Percentiles rank a stretch among this genome's conserved stretches.
Conservation (phyloP, 2,329 filamentous ascomycete species). For the Exophiala bonariae region DNA sequence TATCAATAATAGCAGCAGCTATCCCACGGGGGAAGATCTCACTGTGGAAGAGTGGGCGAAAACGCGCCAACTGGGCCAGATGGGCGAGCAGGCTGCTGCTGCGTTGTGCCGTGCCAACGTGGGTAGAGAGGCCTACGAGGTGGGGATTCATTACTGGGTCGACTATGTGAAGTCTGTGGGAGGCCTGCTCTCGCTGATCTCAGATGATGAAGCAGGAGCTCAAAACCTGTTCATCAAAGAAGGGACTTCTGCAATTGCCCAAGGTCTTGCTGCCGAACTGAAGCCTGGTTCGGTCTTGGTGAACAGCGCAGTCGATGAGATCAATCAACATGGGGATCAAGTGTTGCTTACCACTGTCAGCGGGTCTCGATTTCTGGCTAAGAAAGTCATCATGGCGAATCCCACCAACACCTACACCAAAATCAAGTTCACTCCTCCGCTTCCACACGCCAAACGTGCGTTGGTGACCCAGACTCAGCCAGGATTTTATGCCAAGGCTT, state of each 20-base stretch:
- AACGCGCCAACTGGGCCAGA: no score
- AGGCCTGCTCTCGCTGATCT: neutral
- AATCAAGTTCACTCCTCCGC: conserved; percentile 47
- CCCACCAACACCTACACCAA: conserved; percentile 49
- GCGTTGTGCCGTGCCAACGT: neutral
- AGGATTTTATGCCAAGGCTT: conserved; percentile 39
- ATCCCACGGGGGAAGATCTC: neutral
- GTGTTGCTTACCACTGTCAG: conserved; percentile 29
- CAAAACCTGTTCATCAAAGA: conserved; percentile 2
- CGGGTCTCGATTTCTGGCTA: conserved; percentile 34
- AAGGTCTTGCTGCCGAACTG: conserved; percentile 13
- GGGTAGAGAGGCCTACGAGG: neutral
- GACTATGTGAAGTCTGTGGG: conserved; percentile 1
- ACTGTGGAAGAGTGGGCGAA: conserved; percentile 1
- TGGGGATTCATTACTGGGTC: neutral
- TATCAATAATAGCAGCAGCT: conserved; percentile 1
- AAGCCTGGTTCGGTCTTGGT: conserved; percentile 13
- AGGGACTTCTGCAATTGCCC: conserved; percentile 17
- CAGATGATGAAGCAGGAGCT: neutral
- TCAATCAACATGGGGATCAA: conserved; percentile 34
- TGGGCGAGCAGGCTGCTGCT: no score
- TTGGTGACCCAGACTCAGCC: conserved; percentile 34
- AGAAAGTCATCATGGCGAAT: conserved; percentile 50
- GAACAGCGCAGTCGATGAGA: conserved; percentile 13
- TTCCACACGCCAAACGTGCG: conserved; percentile 32